Evolutionary conservation across 768 basidiomycete genomes (phyloP).

Genomic region (Tylopilus rubrobrunneus): DNA sequence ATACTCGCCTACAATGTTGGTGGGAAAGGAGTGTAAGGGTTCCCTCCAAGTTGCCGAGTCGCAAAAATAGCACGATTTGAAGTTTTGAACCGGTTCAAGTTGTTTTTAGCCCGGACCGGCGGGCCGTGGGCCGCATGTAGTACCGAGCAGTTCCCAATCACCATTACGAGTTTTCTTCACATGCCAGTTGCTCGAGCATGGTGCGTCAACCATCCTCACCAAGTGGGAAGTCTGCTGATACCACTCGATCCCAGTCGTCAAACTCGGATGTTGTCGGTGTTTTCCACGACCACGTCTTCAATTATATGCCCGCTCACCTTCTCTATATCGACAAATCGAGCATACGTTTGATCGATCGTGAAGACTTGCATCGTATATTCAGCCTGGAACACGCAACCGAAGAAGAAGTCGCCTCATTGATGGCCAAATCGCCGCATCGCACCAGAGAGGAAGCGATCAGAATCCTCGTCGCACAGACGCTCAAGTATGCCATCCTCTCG

Average conservation of each 20-base stretch:
- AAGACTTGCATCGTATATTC: slow-evolving; percentile 14
- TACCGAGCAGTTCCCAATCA: too few relatives aligned
- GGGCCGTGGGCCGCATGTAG: too few relatives aligned
- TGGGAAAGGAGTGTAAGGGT: neutral
- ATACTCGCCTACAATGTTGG: neutral
- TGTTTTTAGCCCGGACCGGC: neutral
- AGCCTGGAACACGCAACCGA: slow-evolving; percentile 7
- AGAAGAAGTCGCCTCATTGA: slow-evolving; percentile 1
- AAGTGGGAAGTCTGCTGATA: neutral
- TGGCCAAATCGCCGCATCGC: neutral
- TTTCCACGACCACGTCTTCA: slow-evolving; percentile 16
- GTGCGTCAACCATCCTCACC: neutral
- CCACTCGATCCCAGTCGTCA: neutral
- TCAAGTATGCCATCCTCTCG: slow-evolving; percentile 14
- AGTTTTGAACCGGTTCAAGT: neutral
- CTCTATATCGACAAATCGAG: slow-evolving; percentile 7
- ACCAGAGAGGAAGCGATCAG: slow-evolving; percentile 6
- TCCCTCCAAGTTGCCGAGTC: too few relatives aligned
- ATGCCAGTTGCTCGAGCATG: neutral
- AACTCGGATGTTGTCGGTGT: neutral
- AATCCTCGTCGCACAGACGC: slow-evolving; percentile 5
- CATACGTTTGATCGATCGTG: slow-evolving; percentile 9
- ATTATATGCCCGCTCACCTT: slow-evolving; percentile 17
- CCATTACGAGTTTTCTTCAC: too few relatives aligned
- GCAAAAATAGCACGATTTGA: neutral